Percentiles rank a stretch among this genome's conserved stretches.
phyloP scores from a whole-genome alignment of 177 flowering plant species.

The Telopea speciosissima region DNA sequence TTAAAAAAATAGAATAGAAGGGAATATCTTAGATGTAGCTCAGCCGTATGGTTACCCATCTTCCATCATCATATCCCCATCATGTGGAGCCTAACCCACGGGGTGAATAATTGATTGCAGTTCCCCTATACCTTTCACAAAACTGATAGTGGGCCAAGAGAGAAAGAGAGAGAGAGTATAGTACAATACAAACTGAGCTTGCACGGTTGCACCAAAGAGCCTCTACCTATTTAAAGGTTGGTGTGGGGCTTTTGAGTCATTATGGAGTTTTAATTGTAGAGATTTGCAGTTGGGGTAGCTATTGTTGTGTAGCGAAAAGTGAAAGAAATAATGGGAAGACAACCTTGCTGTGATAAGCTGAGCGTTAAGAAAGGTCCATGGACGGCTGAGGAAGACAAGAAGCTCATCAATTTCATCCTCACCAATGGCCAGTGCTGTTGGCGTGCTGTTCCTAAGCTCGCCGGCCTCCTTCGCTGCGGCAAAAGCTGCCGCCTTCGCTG shows the following conservation, averaged over 20 bases:
- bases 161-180: too few species aligned
- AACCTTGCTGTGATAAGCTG: constrained; percentile 92
- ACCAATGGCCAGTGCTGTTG: constrained; percentile 93
- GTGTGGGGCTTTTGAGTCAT: constrained; percentile 29
- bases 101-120: constrained; percentile 32
- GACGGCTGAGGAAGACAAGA: constrained; percentile 97
- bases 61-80: constrained; percentile 22
- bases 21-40: constrained; percentile 25
- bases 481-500: constrained; percentile 92
- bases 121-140: constrained; percentile 45
- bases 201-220: constrained; percentile 7
- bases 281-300: constrained; percentile 5
- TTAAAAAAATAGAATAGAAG: neutral
- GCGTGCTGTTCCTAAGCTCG: constrained; percentile 94
- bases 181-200: too few species aligned
- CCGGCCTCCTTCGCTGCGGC: constrained; percentile 86
- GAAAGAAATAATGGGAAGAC: constrained; percentile 65
- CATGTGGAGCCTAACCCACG: constrained; percentile 19
- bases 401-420: constrained; percentile 82
- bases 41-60: constrained; percentile 30
- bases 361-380: constrained; percentile 97
- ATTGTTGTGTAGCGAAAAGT: too few species aligned
- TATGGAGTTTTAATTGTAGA: constrained; percentile 7
- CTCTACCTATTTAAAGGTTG: neutral
- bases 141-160: constrained; percentile 30